Evolutionary conservation across 1,139 yeast genomes (phyloP).

Genomic region (Blastobotrys apis): DNA sequence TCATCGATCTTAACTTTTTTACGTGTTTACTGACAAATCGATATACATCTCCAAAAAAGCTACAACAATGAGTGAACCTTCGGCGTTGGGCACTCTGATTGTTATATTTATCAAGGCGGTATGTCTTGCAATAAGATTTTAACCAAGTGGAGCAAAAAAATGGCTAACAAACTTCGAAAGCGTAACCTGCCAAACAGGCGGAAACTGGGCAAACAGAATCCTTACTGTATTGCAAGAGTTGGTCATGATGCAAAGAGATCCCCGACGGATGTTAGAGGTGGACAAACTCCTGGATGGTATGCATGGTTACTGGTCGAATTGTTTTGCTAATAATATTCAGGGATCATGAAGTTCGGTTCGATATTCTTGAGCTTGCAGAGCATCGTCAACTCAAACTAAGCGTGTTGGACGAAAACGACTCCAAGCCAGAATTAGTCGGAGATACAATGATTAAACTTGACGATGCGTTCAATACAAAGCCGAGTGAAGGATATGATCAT

Average conservation of each 20-base stretch:
- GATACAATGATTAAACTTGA: slow-evolving; percentile 74
- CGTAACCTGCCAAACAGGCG: slow-evolving; percentile 74
- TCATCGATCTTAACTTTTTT: too few species aligned
- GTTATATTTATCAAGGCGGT: slow-evolving; percentile 39
- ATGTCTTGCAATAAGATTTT: slow-evolving; percentile 18
- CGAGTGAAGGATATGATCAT: slow-evolving; percentile 73
- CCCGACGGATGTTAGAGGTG: slow-evolving; percentile 71
- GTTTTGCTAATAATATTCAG: slow-evolving; percentile 6
- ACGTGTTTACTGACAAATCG: neutral
- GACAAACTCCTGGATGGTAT: slow-evolving; percentile 84
- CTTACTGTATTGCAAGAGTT: slow-evolving; percentile 73
- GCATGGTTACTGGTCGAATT: slow-evolving; percentile 2
- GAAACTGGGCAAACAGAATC: slow-evolving; percentile 83
- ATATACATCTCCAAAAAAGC: neutral
- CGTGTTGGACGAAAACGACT: slow-evolving; percentile 81
- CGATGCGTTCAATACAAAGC: slow-evolving; percentile 56
- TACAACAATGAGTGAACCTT: slow-evolving; percentile 1
- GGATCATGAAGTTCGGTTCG: slow-evolving; percentile 71
- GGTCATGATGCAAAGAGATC: slow-evolving; percentile 81
- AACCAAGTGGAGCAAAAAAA: slow-evolving; percentile 1
- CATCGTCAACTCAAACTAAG: slow-evolving; percentile 61
- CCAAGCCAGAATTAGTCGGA: slow-evolving; percentile 83
- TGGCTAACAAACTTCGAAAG: slow-evolving; percentile 17
- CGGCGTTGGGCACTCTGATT: slow-evolving; percentile 35
- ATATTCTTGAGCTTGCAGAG: slow-evolving; percentile 43